phyloP scores from a whole-genome alignment of 805 yeast species.

The Candida chilensis region DNA sequence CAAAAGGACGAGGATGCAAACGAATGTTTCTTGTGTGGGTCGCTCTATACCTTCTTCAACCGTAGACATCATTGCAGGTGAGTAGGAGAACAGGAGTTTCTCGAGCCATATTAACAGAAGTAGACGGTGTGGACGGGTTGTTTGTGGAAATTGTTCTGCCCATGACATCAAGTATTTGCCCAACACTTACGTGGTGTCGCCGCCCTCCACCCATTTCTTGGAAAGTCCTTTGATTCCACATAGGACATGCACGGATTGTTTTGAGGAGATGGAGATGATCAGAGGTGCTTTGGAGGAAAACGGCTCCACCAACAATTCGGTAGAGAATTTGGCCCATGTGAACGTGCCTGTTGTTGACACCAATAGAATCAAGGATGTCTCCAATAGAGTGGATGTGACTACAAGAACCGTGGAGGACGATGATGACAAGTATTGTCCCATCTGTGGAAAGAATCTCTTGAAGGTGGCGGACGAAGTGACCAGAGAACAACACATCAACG shows the following conservation, averaged over 20 bases:
- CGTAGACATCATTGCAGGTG: slow-evolving; percentile 79
- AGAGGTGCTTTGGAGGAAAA: slow-evolving; percentile 25
- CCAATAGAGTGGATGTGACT: slow-evolving; percentile 1
- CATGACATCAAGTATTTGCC: slow-evolving; percentile 46
- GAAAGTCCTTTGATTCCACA: slow-evolving; percentile 50
- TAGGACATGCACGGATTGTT: slow-evolving; percentile 71
- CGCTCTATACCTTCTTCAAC: slow-evolving; percentile 46
- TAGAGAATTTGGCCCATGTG: slow-evolving; percentile 2
- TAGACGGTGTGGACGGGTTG: slow-evolving; percentile 59
- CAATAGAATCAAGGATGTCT: slow-evolving; percentile 4
- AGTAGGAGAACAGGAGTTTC: background rate
- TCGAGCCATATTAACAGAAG: background rate
- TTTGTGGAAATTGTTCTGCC: slow-evolving; percentile 61
- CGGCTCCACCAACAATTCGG: slow-evolving; percentile 1
- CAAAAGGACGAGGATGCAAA: slow-evolving; percentile 52
- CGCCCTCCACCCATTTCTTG: slow-evolving; percentile 36
- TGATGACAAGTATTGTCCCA: slow-evolving; percentile 14
- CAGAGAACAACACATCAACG: slow-evolving; percentile 59
- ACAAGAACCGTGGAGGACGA: slow-evolving; percentile 4
- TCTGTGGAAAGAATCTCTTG: slow-evolving; percentile 20
- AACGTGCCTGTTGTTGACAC: slow-evolving; percentile 2
- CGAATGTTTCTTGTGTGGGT: slow-evolving; percentile 47
- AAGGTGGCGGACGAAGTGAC: slow-evolving; percentile 17
- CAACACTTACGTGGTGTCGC: slow-evolving; percentile 46
- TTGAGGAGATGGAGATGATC: slow-evolving; percentile 47